Percentiles rank a stretch among this genome's conserved stretches.
Conservation (phyloP, 2,329 filamentous ascomycete genomes). For the Cladorrhinum sp. region DNA sequence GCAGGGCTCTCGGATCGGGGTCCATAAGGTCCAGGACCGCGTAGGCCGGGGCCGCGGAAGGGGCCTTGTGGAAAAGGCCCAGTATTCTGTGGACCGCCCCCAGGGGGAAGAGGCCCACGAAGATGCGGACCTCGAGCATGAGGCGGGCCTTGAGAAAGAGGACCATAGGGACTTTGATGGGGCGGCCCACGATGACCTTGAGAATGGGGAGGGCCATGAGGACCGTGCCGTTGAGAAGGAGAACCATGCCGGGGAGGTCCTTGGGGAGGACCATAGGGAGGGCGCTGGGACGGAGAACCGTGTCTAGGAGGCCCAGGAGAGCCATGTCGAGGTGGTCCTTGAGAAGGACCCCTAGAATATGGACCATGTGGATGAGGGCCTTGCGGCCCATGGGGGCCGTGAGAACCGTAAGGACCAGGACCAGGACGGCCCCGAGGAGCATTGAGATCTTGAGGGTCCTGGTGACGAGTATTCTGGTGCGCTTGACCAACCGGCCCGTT, state of each 20-base stretch:
- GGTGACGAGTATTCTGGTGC: not conserved
- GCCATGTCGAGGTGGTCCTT: slow-evolving; percentile 4
- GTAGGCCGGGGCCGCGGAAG: too few relatives aligned
- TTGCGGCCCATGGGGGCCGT: not conserved
- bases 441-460: slow-evolving; percentile 3
- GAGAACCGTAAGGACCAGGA: not conserved
- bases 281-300: slow-evolving; percentile 1
- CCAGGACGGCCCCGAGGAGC: not conserved
- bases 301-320: slow-evolving; percentile 7
- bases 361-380: not conserved
- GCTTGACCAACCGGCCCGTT: not conserved
- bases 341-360: not conserved
- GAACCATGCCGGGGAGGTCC: not conserved
- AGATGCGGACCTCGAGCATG: not conserved
- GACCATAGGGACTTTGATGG: not conserved
- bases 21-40: slow-evolving; percentile 25
- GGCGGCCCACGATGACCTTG: not conserved
- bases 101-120: not conserved
- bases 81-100: not conserved
- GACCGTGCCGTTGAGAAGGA: slow-evolving; percentile 3
- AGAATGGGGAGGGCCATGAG: not conserved
- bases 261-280: not conserved
- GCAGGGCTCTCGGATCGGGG: slow-evolving; percentile 13
- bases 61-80: slow-evolving; percentile 12
- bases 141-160: not conserved